Evolutionary conservation across 441 rosid species (phyloP).

Genomic region (Bocquillonia castaneifolia): DNA sequence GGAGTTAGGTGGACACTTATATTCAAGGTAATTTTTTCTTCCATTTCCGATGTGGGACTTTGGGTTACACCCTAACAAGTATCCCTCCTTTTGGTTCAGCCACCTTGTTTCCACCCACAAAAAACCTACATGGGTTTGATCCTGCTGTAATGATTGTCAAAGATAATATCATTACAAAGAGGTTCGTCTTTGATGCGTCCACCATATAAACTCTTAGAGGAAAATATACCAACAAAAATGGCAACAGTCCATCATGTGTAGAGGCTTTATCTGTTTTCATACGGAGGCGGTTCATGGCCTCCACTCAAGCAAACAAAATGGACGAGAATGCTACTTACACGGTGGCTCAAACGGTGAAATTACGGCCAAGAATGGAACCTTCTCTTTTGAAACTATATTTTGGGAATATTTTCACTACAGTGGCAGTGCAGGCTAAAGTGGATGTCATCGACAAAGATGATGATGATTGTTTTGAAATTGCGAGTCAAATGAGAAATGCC

Average conservation of each 20-base stretch:
- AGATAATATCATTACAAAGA: too few species aligned
- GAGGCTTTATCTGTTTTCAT: constrained; percentile 10
- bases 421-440: background rate
- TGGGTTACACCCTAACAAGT: too few species aligned
- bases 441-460: background rate
- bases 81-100: too few species aligned
- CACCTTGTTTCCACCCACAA: too few species aligned
- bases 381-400: background rate
- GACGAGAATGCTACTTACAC: background rate
- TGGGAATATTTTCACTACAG: constrained; percentile 5
- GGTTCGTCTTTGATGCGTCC: too few species aligned
- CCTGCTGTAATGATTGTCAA: too few species aligned
- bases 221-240: background rate
- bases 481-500: constrained; percentile 1
- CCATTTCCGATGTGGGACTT: too few species aligned
- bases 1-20: too few species aligned
- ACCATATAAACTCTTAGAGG: too few species aligned
- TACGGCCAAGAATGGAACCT: constrained; percentile 16
- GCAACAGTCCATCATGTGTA: background rate
- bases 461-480: background rate
- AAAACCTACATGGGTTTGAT: too few species aligned
- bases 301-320: background rate
- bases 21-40: too few species aligned
- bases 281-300: constrained; percentile 4
- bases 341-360: constrained; percentile 10